Percentiles rank a stretch among this genome's conserved stretches.
Evolutionary conservation across 2,329 filamentous ascomycete species (phyloP).

Genomic region (Hymenoscyphus albidus): DNA sequence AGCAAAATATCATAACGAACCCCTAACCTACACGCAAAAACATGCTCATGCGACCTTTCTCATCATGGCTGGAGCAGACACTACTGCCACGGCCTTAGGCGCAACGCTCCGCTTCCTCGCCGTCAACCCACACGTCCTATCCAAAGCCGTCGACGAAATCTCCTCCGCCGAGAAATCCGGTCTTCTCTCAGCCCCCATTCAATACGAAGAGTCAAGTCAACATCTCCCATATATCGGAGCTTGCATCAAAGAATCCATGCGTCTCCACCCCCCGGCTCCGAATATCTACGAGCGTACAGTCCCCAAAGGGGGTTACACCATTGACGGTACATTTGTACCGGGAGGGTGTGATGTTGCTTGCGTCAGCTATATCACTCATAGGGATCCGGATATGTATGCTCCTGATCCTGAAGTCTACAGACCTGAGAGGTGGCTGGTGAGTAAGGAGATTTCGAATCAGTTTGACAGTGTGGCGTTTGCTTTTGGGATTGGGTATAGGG

Average conservation of each 20-base stretch:
- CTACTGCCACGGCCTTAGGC: neutral
- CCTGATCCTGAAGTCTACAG: neutral
- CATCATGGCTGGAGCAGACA: neutral
- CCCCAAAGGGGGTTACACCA: neutral
- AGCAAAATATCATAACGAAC: neutral
- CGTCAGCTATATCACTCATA: neutral
- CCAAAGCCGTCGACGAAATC: neutral
- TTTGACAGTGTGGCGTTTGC: neutral
- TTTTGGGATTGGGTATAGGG: neutral
- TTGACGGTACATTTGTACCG: neutral
- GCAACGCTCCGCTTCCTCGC: neutral
- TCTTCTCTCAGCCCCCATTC: neutral
- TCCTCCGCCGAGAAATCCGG: neutral
- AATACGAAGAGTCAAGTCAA: neutral
- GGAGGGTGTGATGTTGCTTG: neutral
- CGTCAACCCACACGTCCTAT: neutral
- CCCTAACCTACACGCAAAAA: neutral
- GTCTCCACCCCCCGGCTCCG: neutral
- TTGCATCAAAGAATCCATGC: neutral
- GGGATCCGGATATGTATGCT: neutral
- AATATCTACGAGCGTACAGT: neutral
- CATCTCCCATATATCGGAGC: neutral
- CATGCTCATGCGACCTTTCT: neutral
- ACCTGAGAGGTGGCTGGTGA: neutral
- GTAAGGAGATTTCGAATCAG: neutral